Evolutionary conservation across 495 filamentous ascomycete species (phyloP).

Genomic region (Penicillium desertorum): DNA sequence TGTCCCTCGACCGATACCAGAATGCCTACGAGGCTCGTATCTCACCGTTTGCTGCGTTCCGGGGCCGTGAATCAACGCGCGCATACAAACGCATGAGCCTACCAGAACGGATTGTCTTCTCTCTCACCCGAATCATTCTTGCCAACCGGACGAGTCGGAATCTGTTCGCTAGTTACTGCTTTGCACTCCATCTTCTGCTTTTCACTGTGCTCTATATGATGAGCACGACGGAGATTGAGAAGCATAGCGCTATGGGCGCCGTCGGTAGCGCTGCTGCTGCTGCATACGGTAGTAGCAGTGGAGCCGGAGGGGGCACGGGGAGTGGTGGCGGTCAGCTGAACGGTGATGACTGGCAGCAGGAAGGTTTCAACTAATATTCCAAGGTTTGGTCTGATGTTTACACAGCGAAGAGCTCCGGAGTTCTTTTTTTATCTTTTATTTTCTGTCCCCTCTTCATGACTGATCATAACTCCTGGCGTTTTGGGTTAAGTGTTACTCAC

Average conservation of each 20-base stretch:
- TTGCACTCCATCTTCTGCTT: slow-evolving; percentile 82
- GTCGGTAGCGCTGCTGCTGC: slow-evolving; percentile 43
- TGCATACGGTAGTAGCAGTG: slow-evolving; percentile 36
- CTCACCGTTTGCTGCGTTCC: slow-evolving; percentile 92
- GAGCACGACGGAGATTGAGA: slow-evolving; percentile 61
- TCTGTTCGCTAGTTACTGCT: slow-evolving; percentile 91
- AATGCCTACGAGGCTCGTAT: slow-evolving; percentile 93
- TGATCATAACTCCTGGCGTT: slow-evolving; percentile 24
- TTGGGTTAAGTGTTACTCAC: slow-evolving; percentile 10
- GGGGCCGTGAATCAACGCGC: slow-evolving; percentile 83
- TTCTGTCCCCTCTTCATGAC: slow-evolving; percentile 10
- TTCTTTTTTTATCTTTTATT: slow-evolving; percentile 13
- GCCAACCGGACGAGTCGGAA: slow-evolving; percentile 89
- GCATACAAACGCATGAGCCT: slow-evolving; percentile 95
- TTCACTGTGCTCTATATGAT: slow-evolving; percentile 85
- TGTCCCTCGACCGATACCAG: slow-evolving; percentile 82
- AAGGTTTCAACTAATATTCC: slow-evolving; percentile 47
- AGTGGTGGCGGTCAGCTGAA: slow-evolving; percentile 42
- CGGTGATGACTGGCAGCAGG: slow-evolving; percentile 62
- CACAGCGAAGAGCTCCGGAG: slow-evolving; percentile 25
- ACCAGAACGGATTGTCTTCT: slow-evolving; percentile 86
- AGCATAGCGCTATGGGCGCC: slow-evolving; percentile 52
- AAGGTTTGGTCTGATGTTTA: slow-evolving; percentile 12
- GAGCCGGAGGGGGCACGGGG: slow-evolving; percentile 35
- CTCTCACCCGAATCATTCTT: slow-evolving; percentile 84